Evolutionary conservation across 306 rosid species (phyloP), one percentile per base, ranked within the genome.

Genomic region (Malus sylvestris): DNA sequence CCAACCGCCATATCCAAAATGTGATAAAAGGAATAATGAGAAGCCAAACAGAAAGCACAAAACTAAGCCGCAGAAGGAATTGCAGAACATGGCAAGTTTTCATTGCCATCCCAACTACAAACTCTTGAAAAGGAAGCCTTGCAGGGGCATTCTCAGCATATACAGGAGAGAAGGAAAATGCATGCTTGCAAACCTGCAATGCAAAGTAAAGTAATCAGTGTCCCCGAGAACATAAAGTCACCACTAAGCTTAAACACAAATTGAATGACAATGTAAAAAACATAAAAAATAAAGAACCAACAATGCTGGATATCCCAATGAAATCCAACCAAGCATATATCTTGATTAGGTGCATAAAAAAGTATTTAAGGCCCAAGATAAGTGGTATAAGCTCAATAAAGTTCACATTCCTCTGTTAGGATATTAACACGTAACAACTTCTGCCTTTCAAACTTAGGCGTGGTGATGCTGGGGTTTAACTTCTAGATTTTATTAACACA

Each of bases 1-100:
- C 98, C 83, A 96, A 81, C 81, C 99, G 89, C 99, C 99, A 96
- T 79, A 92, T 96, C 99, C 99, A 96, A 82, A 96, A 96, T 25
- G 99, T 96, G 84, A 96, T 91, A 72, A 96, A 96, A 72, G 98
- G 99, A 78, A 96, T 92, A 46, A 96, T 96, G 70, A 96, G 88
- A 75, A 96, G 97, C 99, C 99, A 96, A 69, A 96, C 99, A 15
- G 99, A 88, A 49, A 96, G 88, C 71, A 96, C 99, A 88, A 96
- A 96, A 76, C 98, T 88, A 75, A 96, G 89, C 59, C 99, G 99
- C 83, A 96, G 71, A 81, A 92, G 83, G 89, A 96, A 96, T 76
- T 92, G 98, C 86, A 96, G 85, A 62, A 96, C 96, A 83, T 92
- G 97, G 71, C 99, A 96, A 67, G 99, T 96, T 84, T 92, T 96